These are phyloP conservation scores for Ascochyta pisi DNA, from an alignment of 2,329 filamentous ascomycete genomes.

Conservation along the genomic window DNA sequence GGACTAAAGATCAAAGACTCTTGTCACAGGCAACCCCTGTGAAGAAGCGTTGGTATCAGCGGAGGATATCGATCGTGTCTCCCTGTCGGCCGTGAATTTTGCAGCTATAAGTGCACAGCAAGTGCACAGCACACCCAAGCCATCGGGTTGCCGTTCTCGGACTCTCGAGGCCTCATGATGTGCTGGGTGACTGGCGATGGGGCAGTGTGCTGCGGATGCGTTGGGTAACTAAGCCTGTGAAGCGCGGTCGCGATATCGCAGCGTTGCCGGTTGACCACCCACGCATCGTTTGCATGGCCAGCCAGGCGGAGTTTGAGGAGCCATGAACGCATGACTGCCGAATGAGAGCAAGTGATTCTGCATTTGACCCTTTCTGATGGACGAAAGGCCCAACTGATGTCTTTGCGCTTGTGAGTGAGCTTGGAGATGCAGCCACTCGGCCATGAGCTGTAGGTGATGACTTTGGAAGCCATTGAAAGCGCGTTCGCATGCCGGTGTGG, in stretches of 20 bases:
- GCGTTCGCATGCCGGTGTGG: not conserved
- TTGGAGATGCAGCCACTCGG: not conserved
- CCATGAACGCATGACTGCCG: not conserved
- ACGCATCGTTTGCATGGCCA: constrained; percentile 8
- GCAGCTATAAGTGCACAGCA: constrained; percentile 1
- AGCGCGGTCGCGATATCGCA: constrained; percentile 13
- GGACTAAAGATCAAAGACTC: not conserved
- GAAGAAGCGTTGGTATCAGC: constrained; percentile 15
- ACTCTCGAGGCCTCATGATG: constrained; percentile 3
- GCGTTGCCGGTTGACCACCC: constrained; percentile 1
- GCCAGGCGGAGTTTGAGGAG: not conserved
- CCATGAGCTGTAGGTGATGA: not conserved
- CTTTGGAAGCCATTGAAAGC: not conserved
- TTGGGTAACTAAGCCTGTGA: constrained; percentile 8
- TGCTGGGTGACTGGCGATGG: constrained; percentile 41
- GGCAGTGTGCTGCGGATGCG: constrained; percentile 31
- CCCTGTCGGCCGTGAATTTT: constrained; percentile 9
- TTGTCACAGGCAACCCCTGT: constrained; percentile 6
- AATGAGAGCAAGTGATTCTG: not conserved
- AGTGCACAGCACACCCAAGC: constrained; percentile 11
- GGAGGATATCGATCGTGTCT: not conserved
- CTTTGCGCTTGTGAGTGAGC: not conserved
- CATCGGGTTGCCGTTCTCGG: constrained; percentile 3
- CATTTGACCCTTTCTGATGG: not conserved
- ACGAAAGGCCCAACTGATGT: not conserved